Base-by-base conservation (phyloP, 129 eudicot species). In the Ambrosia trifida region DNA sequence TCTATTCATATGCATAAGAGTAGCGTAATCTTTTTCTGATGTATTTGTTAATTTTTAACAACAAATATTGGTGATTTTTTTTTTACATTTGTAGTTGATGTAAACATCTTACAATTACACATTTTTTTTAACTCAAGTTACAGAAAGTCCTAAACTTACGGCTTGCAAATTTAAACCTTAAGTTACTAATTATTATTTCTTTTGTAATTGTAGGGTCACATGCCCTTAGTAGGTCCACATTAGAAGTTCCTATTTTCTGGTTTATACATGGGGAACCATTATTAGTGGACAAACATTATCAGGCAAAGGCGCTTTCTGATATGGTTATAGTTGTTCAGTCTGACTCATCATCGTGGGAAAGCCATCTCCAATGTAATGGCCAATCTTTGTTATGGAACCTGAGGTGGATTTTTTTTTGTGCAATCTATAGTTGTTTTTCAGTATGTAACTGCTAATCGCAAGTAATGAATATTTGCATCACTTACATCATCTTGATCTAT, bases 241-340 rank as follows among this genome's bases (percentile, higher is more conserved):
- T 94, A 72, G 98, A 94, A 81, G 81, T 94, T 43, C 98, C 98
- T 32, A 76, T 94, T 14, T 94, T 94, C 49, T 94, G 98, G 98
- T 94, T 89, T 83, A 89, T 94, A 73, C 93, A 89, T 43, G 78
- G 87, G 44, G 98, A 94, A 74, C 85, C 96, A 9, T 65, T 94
- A 66, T 77, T 94, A 49, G 90, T 94, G 72, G 96, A 94, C 86
- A 94, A 94, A 79, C 90, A 94, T 83, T 90, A 89, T 77, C 96
- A 89, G 79, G 98, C 98, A 17, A 94, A 89, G 66, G 85, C 98
- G 36, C 95, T 94, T 74, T 87, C 98, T 18, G 96, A 89, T 78
- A 94, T 94, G 98, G 87, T 94, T 70, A 73, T 94, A 44, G 98
- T 94, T 46, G 96, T 87, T 52, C 98, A 94, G 74, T 94, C 98